Base-by-base conservation (phyloP, 2,329 filamentous ascomycete genomes). In the Cladophialophora chaetospira region DNA sequence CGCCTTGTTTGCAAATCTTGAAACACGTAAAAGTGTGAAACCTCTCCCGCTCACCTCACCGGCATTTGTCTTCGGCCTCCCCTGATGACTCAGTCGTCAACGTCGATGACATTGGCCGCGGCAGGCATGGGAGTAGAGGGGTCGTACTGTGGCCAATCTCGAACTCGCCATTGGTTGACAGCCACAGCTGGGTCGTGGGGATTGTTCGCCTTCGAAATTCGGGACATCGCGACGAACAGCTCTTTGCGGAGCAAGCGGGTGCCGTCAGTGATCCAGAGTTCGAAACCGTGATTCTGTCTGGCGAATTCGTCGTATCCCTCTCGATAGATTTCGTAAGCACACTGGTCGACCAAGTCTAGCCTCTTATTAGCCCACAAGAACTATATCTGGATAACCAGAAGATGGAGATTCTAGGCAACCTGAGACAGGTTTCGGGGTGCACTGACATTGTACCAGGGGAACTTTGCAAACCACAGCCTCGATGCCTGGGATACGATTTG, bases 281-380 rank as follows among this genome's bases (percentile, higher is more conserved):
- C 44, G 23, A 65, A 57, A 4, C 36, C 51, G 1, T 15, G 2
- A 35, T 64, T 65, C 11, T 45, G 23, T 3, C 15, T 23, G 5
- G 26, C 23, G 25, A 64, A 64, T 2, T 23, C 17, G 11, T 47
- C 51, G 42, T 57, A 63, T 3, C 63, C 62, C 3, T 55, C 36
- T n/a, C 35, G 36, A 5, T 42, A 54, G 17, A 67, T 61, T 15
- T 67, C 65, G 43, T 50, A 65, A 2, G 60, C 58, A 29, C 57
- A 52, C 29, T 67, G 65, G 6, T 63, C 60, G 38, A 65, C 42
- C 9, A 67, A 36, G n/a, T n/a, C n/a, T n/a, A n/a, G n/a, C n/a
- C n/a, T n/a, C n/a, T n/a, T n/a, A n/a, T n/a, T n/a, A n/a, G n/a
- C n/a, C n/a, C n/a, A n/a, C n/a, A n/a, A n/a, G n/a, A n/a, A n/a